phyloP scores from a whole-genome alignment of 108 stramenopile species.

The Stephanodiscus triporus region DNA sequence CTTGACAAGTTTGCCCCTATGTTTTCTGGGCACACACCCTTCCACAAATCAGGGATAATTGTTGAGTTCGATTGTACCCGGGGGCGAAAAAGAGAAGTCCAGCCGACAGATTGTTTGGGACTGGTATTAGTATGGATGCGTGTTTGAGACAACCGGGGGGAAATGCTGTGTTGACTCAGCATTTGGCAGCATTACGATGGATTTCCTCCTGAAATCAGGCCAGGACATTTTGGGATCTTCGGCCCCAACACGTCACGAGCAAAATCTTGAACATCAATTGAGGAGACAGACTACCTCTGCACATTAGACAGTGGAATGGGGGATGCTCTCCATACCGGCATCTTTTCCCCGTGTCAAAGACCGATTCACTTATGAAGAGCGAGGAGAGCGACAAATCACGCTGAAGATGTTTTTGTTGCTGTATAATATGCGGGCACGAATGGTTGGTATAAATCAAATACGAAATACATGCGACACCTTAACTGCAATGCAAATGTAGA shows the following conservation, averaged over 20 bases:
- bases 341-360: constrained; percentile 45
- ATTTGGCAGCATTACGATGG: no score
- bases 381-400: constrained; percentile 24
- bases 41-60: no score
- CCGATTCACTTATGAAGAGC: constrained; percentile 28
- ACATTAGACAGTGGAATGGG: constrained; percentile 30
- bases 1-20: no score
- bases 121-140: no score
- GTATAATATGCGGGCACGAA: constrained; percentile 24
- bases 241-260: not conserved
- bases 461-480: no score
- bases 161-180: constrained; percentile 37
- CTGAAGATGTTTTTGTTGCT: constrained; percentile 14
- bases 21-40: no score
- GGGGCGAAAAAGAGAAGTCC: no score
- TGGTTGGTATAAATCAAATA: constrained; percentile 40
- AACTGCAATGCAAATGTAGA: no score
- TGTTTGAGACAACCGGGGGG: constrained; percentile 10
- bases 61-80: no score
- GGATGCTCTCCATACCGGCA: constrained; percentile 41
- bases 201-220: constrained; percentile 24
- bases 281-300: constrained; percentile 5
- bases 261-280: not conserved
- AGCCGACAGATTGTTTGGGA: no score
- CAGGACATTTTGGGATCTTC: constrained; percentile 17